Conservation (phyloP, 768 basidiomycete genomes). For the Tricholoma sp. region DNA sequence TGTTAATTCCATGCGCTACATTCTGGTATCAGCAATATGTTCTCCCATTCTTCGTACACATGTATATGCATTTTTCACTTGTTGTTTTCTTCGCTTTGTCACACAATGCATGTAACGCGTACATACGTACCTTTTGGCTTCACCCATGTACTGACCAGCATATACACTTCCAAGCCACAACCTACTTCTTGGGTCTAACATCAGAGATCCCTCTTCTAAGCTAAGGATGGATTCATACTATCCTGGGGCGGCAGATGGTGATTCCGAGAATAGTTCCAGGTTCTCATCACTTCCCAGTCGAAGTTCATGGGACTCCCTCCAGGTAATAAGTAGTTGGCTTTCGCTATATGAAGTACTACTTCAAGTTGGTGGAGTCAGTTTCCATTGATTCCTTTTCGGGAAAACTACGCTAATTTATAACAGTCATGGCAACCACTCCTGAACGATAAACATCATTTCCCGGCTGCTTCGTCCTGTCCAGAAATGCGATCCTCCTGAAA, state of each 20-base stretch:
- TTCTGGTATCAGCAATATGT: background rate
- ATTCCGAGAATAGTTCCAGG: background rate
- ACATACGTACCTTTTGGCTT: background rate
- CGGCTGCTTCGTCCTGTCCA: slow-evolving; percentile 42
- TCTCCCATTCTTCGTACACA: background rate
- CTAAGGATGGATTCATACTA: background rate
- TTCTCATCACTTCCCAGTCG: background rate
- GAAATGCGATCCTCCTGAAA: slow-evolving; percentile 59
- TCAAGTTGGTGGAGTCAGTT: background rate
- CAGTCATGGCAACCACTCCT: slow-evolving; percentile 31
- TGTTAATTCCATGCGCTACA: background rate
- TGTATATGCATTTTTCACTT: too few species aligned
- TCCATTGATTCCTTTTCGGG: slow-evolving; percentile 8
- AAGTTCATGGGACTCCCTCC: background rate
- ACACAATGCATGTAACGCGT: background rate
- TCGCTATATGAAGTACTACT: background rate
- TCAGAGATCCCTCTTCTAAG: background rate
- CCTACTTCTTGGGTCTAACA: background rate
- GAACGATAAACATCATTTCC: slow-evolving; percentile 23
- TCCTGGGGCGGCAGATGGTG: background rate
- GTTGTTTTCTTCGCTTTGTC: background rate
- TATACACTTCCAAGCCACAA: background rate
- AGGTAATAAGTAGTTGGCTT: background rate
- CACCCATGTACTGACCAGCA: background rate
- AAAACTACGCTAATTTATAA: slow-evolving; percentile 6